Percentiles rank a stretch among this genome's conserved stretches.
Conservation (phyloP, 2,329 filamentous ascomycete species). For the Apiospora koreana region DNA sequence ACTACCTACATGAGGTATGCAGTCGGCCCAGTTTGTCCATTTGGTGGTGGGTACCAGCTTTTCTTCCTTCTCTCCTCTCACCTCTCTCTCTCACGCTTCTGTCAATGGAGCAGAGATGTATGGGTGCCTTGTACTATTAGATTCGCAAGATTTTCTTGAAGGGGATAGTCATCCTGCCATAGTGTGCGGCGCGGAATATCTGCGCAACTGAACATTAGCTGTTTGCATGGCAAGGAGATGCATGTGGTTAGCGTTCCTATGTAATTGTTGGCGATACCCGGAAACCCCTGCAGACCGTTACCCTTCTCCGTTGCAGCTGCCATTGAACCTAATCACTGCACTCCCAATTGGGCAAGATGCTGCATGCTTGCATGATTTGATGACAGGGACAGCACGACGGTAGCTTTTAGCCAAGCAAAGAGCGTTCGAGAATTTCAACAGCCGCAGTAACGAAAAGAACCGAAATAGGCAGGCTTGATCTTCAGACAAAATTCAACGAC, state of each 20-base stretch:
- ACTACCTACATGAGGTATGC: no score
- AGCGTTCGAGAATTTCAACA: not conserved
- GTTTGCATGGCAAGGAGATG: no score
- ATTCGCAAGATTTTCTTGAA: not conserved
- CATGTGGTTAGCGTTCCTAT: not conserved
- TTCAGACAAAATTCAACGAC: not conserved
- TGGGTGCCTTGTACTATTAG: not conserved
- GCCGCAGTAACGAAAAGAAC: not conserved
- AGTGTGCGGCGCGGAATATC: not conserved
- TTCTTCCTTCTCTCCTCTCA: no score
- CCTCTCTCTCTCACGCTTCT: no score
- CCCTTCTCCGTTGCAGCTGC: not conserved
- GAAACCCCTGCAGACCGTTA: not conserved
- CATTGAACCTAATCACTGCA: not conserved
- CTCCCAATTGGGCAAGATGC: not conserved
- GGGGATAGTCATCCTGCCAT: not conserved
- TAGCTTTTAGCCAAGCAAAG: not conserved
- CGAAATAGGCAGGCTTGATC: not conserved
- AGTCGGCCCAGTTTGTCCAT: no score
- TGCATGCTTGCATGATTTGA: not conserved
- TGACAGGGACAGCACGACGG: no score
- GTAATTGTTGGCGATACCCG: constrained; percentile 1
- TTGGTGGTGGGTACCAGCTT: no score
- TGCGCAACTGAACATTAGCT: not conserved
- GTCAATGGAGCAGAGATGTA: not conserved